Evolutionary conservation across 331 rosid genomes (phyloP).

Genomic region (Cydonia oblonga): DNA sequence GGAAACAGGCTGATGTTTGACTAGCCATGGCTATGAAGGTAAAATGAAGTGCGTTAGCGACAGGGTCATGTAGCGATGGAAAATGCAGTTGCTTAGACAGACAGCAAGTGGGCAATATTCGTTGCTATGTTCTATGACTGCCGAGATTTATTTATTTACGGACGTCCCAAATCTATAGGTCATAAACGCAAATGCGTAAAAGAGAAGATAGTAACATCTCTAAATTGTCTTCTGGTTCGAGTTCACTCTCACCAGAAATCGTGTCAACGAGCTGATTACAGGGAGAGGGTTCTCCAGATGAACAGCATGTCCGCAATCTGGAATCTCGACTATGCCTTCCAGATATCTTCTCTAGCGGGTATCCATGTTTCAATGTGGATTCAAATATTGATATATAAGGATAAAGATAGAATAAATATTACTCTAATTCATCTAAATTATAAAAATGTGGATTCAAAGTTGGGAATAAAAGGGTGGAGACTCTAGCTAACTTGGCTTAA

Average conservation of each 20-base stretch:
- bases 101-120: not conserved
- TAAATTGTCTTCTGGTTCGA: not conserved
- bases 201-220: not conserved
- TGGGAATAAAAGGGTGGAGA: no score
- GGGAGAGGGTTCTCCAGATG: constrained; percentile 93
- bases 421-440: no score
- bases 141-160: not conserved
- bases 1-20: not conserved
- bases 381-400: no score
- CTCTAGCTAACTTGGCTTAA: no score
- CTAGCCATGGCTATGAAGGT: not conserved
- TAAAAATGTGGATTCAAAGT: no score
- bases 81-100: not conserved
- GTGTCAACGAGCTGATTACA: constrained; percentile 44
- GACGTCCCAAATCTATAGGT: not conserved
- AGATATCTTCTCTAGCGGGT: no score
- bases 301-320: constrained; percentile 71
- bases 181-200: not conserved
- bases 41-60: not conserved
- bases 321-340: constrained; percentile 60
- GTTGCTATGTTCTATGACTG: not conserved
- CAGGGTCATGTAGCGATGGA: not conserved
- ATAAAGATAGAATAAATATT: no score
- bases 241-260: constrained; percentile 28
- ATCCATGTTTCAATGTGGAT: no score